Conservation (phyloP, 495 filamentous ascomycete genomes). For the Trichodelitschia bisporula region DNA sequence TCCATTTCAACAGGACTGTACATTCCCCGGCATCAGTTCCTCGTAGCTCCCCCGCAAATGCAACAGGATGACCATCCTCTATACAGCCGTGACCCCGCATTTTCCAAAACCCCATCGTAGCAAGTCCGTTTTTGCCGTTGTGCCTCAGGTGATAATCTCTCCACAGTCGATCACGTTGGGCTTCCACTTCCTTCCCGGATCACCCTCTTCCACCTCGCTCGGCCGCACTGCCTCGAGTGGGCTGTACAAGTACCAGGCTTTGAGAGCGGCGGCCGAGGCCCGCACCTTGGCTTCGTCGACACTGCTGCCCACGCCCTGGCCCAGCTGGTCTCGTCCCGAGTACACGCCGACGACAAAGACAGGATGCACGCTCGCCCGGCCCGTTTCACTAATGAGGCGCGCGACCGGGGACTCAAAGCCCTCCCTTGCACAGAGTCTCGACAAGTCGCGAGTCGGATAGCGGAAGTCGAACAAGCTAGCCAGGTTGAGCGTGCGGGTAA, state of each 20-base stretch:
- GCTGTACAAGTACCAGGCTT: constrained; percentile 88
- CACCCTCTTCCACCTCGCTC: constrained; percentile 45
- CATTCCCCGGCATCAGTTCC: too few species aligned
- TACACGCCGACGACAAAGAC: constrained; percentile 93
- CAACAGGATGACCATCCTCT: too few species aligned
- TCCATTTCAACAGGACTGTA: too few species aligned
- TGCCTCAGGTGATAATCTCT: too few species aligned
- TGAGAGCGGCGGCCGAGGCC: constrained; percentile 62
- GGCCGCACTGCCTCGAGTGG: constrained; percentile 49
- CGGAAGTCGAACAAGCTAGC: constrained; percentile 57
- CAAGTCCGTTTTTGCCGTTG: too few species aligned
- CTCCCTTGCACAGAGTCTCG: constrained; percentile 58
- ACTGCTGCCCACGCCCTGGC: constrained; percentile 55
- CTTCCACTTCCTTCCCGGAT: constrained; percentile 40
- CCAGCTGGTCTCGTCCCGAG: constrained; percentile 65
- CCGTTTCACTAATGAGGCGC: constrained; percentile 68
- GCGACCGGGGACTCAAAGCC: constrained; percentile 74
- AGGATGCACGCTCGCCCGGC: constrained; percentile 52
- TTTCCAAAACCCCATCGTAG: too few species aligned
- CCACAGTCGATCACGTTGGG: constrained; percentile 74
- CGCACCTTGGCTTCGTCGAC: constrained; percentile 51
- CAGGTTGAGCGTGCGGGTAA: constrained; percentile 56
- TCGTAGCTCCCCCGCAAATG: too few species aligned
- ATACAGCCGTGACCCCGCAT: too few species aligned
- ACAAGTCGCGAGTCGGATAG: constrained; percentile 57